Percentiles rank a stretch among this genome's conserved stretches.
Evolutionary conservation across 768 basidiomycete genomes (phyloP).

Genomic region (Filobasidium floriforme): DNA sequence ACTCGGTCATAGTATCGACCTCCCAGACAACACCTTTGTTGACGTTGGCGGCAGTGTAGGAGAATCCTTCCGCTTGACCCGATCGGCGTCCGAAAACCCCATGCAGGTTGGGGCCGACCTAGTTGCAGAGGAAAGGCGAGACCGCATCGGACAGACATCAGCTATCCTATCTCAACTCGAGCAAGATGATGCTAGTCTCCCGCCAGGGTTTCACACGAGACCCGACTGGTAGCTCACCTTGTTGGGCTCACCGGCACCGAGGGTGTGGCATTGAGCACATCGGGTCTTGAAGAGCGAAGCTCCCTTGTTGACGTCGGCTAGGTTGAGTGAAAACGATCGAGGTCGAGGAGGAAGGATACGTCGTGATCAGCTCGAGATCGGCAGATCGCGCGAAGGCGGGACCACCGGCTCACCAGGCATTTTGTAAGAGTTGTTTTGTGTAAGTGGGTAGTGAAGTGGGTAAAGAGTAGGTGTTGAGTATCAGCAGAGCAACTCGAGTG

Average conservation of each 20-base stretch:
- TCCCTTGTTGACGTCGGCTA: constrained; percentile 82
- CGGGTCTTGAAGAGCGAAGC: constrained; percentile 78
- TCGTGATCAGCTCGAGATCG: background rate
- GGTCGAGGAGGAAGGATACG: background rate
- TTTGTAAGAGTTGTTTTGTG: background rate
- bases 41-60: constrained; percentile 89
- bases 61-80: constrained; percentile 75
- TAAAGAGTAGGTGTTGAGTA: background rate
- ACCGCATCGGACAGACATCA: constrained; percentile 7
- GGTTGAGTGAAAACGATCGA: constrained; percentile 18
- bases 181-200: no score
- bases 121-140: constrained; percentile 22
- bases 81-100: constrained; percentile 63
- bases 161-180: no score
- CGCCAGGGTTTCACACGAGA: no score
- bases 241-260: constrained; percentile 48
- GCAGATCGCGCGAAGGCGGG: background rate
- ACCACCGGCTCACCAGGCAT: background rate
- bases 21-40: constrained; percentile 87
- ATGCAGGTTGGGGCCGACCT: constrained; percentile 87
- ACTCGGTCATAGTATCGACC: constrained; percentile 85
- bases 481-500: background rate
- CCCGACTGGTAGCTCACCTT: constrained; percentile 17
- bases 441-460: background rate
- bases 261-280: constrained; percentile 71